Evolutionary conservation across 2,329 filamentous ascomycete genomes (phyloP).

Genomic region (Emergomyces orientalis): DNA sequence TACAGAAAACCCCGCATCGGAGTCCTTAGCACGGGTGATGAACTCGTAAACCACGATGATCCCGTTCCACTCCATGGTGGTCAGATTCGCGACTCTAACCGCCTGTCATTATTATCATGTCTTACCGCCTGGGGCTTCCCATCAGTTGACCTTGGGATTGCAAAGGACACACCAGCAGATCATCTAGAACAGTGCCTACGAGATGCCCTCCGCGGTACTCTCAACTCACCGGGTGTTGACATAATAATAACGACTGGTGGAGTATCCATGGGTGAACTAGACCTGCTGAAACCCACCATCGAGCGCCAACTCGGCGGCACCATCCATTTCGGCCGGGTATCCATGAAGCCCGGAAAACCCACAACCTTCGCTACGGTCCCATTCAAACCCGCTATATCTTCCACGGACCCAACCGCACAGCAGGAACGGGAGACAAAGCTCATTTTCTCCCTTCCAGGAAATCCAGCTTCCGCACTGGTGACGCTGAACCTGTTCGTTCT

Average conservation of each 20-base stretch:
- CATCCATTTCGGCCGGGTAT: slow-evolving; percentile 91
- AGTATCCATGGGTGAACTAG: slow-evolving; percentile 95
- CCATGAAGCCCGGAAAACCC: slow-evolving; percentile 97
- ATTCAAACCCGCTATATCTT: slow-evolving; percentile 39
- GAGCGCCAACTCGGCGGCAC: slow-evolving; percentile 81
- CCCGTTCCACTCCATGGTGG: slow-evolving; percentile 58
- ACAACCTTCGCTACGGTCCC: slow-evolving; percentile 92
- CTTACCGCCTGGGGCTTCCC: slow-evolving; percentile 65
- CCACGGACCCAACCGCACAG: slow-evolving; percentile 20
- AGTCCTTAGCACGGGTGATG: slow-evolving; percentile 87
- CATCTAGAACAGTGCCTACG: slow-evolving; percentile 70
- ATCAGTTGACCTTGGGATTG: slow-evolving; percentile 78
- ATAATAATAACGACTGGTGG: slow-evolving; percentile 86
- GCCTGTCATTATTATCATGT: slow-evolving; percentile 75
- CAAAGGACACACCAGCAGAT: slow-evolving; percentile 47
- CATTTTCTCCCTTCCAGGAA: slow-evolving; percentile 86
- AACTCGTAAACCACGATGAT: slow-evolving; percentile 65
- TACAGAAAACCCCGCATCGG: slow-evolving; percentile 72
- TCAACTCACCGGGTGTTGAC: slow-evolving; percentile 47
- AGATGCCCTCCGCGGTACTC: slow-evolving; percentile 53
- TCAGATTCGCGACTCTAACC: slow-evolving; percentile 88
- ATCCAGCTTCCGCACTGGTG: slow-evolving; percentile 85
- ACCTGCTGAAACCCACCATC: slow-evolving; percentile 91
- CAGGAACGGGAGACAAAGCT: slow-evolving; percentile 56
- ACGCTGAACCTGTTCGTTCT: slow-evolving; percentile 92